A percentile compares a stretch with the other conserved stretches of the same genome.
Evolutionary conservation across 345 rosid genomes (phyloP).

Genomic region (Reutealis trisperma): DNA sequence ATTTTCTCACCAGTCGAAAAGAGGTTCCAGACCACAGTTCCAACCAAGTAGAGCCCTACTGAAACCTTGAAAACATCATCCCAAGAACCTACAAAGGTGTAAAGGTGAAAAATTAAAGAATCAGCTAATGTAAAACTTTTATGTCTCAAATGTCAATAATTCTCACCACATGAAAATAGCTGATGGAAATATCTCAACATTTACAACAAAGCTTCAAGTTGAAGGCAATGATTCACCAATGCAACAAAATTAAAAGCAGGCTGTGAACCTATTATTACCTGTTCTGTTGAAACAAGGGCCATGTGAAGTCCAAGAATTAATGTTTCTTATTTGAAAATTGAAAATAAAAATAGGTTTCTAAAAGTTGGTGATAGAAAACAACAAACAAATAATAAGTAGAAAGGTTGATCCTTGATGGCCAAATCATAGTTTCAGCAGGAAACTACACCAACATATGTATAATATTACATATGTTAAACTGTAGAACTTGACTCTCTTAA

Average conservation of each 20-base stretch:
- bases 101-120: background rate
- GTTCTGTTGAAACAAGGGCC: conserved; percentile 1
- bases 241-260: background rate
- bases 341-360: background rate
- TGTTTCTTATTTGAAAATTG: background rate
- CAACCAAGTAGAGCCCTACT: conserved; percentile 81
- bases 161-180: too few species aligned
- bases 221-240: background rate
- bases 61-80: conserved; percentile 90
- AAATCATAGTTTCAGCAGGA: too few species aligned
- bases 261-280: background rate
- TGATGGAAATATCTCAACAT: background rate
- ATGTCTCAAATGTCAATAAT: too few species aligned
- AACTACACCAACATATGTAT: too few species aligned
- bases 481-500: too few species aligned
- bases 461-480: too few species aligned
- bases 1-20: conserved; percentile 93
- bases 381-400: too few species aligned
- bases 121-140: too few species aligned
- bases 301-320: background rate
- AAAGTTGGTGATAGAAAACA: background rate
- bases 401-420: too few species aligned
- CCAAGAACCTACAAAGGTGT: conserved; percentile 71
- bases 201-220: background rate
- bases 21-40: conserved; percentile 83